A percentile compares a stretch with the other conserved stretches of the same genome.
phyloP scores from a whole-genome alignment of 148 eudicot species.

The Cornus florida region DNA sequence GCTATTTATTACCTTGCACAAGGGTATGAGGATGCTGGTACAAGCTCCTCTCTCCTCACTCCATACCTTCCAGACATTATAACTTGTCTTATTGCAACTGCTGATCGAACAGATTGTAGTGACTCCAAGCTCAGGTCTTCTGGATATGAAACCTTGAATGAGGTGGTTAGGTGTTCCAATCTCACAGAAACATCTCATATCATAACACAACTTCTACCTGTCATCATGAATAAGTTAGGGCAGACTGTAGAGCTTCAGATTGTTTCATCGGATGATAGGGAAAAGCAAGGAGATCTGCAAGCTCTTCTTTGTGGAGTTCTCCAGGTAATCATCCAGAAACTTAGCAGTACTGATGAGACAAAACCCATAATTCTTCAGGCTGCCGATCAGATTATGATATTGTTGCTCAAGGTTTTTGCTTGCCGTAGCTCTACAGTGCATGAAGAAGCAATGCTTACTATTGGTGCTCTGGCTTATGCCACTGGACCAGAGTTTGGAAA shows the following conservation, averaged over 20 bases:
- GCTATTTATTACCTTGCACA: slow-evolving; percentile 69
- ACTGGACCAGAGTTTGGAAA: slow-evolving; percentile 52
- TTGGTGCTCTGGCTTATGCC: slow-evolving; percentile 66
- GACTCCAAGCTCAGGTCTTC: slow-evolving; percentile 60
- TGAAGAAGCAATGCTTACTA: slow-evolving; percentile 74
- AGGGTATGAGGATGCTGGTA: slow-evolving; percentile 57
- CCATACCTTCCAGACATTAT: slow-evolving; percentile 56
- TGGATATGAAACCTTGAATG: slow-evolving; percentile 70
- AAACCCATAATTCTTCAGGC: slow-evolving; percentile 36
- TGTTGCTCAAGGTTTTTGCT: slow-evolving; percentile 57
- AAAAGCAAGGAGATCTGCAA: slow-evolving; percentile 66
- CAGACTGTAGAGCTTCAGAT: slow-evolving; percentile 52
- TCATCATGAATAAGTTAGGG: slow-evolving; percentile 47
- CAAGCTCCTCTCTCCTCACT: slow-evolving; percentile 44
- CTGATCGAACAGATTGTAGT: slow-evolving; percentile 50
- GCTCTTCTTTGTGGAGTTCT: slow-evolving; percentile 64
- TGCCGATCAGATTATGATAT: slow-evolving; percentile 51
- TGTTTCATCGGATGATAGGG: slow-evolving; percentile 50
- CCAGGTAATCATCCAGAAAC: slow-evolving; percentile 65
- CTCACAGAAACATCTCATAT: slow-evolving; percentile 47
- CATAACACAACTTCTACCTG: slow-evolving; percentile 46
- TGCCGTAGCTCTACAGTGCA: slow-evolving; percentile 60
- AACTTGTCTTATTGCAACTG: slow-evolving; percentile 45
- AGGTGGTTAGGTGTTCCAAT: slow-evolving; percentile 58
- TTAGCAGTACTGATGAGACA: slow-evolving; percentile 36